A percentile compares a stretch with the other conserved stretches of the same genome.
phyloP scores from a whole-genome alignment of 345 rosid species.

The Ailanthus altissimus region DNA sequence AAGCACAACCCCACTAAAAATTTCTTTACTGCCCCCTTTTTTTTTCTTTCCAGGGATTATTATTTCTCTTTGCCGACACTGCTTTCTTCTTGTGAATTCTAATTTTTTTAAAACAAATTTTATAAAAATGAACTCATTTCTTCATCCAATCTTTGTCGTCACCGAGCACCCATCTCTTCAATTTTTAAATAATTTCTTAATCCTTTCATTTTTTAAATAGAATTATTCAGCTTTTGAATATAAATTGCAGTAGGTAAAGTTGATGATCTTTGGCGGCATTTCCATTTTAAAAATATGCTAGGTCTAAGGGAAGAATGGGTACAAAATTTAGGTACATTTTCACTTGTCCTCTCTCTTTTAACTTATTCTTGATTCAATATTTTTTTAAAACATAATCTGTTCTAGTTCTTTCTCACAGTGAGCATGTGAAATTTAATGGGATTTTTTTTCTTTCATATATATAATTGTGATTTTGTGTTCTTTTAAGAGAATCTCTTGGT shows the following conservation, averaged over 20 bases:
- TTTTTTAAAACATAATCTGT: constrained; percentile 14
- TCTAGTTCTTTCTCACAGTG: too few species aligned
- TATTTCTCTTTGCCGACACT: constrained; percentile 54
- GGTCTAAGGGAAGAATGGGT: constrained; percentile 19
- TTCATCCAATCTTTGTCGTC: constrained; percentile 19
- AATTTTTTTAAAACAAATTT: background rate
- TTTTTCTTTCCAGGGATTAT: background rate
- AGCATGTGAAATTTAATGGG: constrained; percentile 6
- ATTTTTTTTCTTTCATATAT: background rate
- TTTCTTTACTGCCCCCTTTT: background rate
- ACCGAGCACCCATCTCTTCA: constrained; percentile 14
- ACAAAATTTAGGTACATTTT: constrained; percentile 35
- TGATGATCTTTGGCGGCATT: constrained; percentile 46
- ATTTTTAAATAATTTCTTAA: background rate
- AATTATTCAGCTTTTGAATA: constrained; percentile 11
- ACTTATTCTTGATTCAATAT: constrained; percentile 31
- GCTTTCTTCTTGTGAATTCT: constrained; percentile 37
- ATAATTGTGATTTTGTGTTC: constrained; percentile 10
- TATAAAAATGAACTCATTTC: constrained; percentile 17
- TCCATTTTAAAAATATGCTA: constrained; percentile 32
- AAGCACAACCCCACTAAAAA: background rate
- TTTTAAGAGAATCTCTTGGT: constrained; percentile 23
- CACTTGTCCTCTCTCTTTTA: constrained; percentile 35
- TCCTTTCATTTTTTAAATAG: background rate
- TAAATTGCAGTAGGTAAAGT: constrained; percentile 42